Evolutionary conservation across 2,329 filamentous ascomycete genomes (phyloP), one percentile per base, ranked within the genome.

Genomic region (Alternaria novae-zelandiae): DNA sequence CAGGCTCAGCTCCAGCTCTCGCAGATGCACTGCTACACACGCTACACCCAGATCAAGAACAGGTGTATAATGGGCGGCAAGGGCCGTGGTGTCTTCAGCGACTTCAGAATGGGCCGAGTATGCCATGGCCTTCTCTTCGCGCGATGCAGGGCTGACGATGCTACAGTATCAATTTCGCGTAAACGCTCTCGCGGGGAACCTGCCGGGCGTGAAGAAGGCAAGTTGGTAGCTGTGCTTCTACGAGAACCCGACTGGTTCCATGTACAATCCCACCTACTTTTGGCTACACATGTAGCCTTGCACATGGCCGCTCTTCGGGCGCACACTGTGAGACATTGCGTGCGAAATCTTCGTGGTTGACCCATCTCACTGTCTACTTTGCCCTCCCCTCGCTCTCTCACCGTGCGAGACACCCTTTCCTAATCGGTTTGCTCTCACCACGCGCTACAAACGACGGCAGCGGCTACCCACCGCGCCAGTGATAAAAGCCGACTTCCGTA

Each of bases 11-110:
- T 99, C 60, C 91, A 98, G 83, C 86, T 99, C 70, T 89, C 91
- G 4, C 91, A 97, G 83, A 97, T 98, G 95, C 94, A 97, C 84
- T 90, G 89, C 85, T 98, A 98, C 83, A 98, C 96, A 36, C 88
- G 94, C 65, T 89, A 93, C 62, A 97, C 95, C 54, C 94, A 97
- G 85, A 94, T 99, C 80, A 90, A 91, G 80, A 98, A 97, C 83
- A 86, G 96, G 71, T 99, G 96, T 84, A 90, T 97, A 57, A 87
- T 95, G 79, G 94, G 94, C 70, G 96, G 96, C n/a, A 94, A 93
- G 80, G 91, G 91, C 17, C 87, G 93, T 71, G 93, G 94, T 90
- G 86, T 99, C n/a, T 86, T 98, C 70, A 89, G 93, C 61, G 95
- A 96, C 77, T 99, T 99, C 77, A 93, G 94, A 82, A 87, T 99